Evolutionary conservation across 1,284 basidiomycete species (phyloP).

Genomic region (Marasmius sp.): DNA sequence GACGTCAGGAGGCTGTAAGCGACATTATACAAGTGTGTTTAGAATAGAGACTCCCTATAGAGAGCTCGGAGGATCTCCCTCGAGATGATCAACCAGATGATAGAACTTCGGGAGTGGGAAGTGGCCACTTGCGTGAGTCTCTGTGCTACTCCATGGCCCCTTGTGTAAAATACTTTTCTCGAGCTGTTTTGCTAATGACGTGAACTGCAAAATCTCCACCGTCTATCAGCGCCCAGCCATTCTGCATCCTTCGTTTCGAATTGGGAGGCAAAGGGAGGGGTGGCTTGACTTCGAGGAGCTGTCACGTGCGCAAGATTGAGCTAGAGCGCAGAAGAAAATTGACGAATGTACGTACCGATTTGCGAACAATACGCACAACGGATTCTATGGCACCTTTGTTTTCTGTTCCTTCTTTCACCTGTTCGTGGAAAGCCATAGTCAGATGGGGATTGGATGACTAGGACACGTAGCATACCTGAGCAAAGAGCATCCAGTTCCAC

Average conservation of each 20-base stretch:
- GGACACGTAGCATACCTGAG: conserved; percentile 48
- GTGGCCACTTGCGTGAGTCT: background rate
- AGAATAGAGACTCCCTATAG: background rate
- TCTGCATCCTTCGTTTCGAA: conserved; percentile 52
- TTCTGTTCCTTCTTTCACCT: conserved; percentile 84
- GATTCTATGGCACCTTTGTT: conserved; percentile 72
- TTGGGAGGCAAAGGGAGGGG: conserved; percentile 62
- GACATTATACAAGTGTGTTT: conserved; percentile 22
- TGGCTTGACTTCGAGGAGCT: conserved; percentile 52
- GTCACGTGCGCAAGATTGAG: conserved; percentile 3
- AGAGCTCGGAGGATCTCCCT: too few relatives aligned
- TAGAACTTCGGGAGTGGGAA: background rate
- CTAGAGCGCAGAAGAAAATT: background rate
- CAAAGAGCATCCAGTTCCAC: conserved; percentile 74
- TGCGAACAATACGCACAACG: conserved; percentile 64
- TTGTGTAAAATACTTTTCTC: conserved; percentile 59
- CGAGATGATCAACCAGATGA: too few relatives aligned
- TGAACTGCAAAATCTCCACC: conserved; percentile 77
- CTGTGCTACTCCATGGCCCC: background rate
- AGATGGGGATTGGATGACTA: background rate
- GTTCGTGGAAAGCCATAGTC: background rate
- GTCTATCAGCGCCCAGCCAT: conserved; percentile 82
- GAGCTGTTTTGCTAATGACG: conserved; percentile 60
- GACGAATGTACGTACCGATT: conserved; percentile 47
- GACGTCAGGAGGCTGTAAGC: background rate